Percentiles rank a stretch among this genome's conserved stretches.
These are phyloP conservation scores for Russula griseocarnosa DNA, from an alignment of 768 basidiomycete genomes.

Conservation along the genomic window DNA sequence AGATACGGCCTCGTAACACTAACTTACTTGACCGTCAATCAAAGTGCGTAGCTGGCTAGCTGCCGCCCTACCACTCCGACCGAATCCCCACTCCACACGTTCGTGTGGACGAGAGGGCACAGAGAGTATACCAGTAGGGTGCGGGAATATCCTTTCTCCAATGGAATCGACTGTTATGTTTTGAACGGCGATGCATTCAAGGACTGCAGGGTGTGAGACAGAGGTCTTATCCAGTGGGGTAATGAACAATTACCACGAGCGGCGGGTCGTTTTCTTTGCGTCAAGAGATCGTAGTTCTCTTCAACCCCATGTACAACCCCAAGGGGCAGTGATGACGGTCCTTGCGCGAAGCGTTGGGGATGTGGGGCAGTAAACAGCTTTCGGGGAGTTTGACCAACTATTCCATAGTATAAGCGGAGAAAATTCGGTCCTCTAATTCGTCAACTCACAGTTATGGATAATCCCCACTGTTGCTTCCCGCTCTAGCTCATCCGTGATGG, in stretches of 20 bases:
- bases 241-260: slow-evolving; percentile 47
- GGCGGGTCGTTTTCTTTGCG: slow-evolving; percentile 48
- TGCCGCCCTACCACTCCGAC: slow-evolving; percentile 35
- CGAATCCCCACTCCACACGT: slow-evolving; percentile 61
- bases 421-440: not conserved
- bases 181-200: slow-evolving; percentile 44
- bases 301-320: slow-evolving; percentile 72
- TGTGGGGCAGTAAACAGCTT: slow-evolving; percentile 78
- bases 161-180: slow-evolving; percentile 54
- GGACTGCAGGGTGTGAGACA: slow-evolving; percentile 37
- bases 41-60: slow-evolving; percentile 57
- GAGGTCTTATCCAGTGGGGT: not conserved
- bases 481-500: slow-evolving; percentile 81
- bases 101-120: slow-evolving; percentile 62
- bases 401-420: not conserved
- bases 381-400: slow-evolving; percentile 88
- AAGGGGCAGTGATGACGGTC: slow-evolving; percentile 66
- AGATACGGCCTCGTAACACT: not conserved
- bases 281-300: slow-evolving; percentile 72
- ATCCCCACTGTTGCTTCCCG: slow-evolving; percentile 91
- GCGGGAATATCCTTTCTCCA: slow-evolving; percentile 59
- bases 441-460: slow-evolving; percentile 81
- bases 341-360: slow-evolving; percentile 68
- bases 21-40: slow-evolving; percentile 55
- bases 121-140: slow-evolving; percentile 52